Evolutionary conservation across 129 eudicot genomes (phyloP), one percentile per base, ranked within the genome.

Genomic region (Lactuca sativa): DNA sequence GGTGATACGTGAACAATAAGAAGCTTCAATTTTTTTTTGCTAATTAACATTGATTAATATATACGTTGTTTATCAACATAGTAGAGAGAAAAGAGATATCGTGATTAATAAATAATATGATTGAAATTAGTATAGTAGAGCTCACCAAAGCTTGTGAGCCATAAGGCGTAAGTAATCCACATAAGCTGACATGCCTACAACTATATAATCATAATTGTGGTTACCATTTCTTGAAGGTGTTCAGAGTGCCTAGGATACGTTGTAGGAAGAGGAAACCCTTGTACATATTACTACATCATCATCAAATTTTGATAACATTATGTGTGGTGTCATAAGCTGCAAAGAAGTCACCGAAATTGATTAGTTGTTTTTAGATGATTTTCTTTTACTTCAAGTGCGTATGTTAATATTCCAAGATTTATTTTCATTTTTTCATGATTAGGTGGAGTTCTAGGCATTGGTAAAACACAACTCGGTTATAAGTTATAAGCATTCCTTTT

Each of bases 271-370:
- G 79, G 90, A 89, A 71, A 40, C 84, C 37, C 72, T 67, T 47
- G 59, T 63, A 67, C 86, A 82, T 65, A 93, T 93, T 44, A 89
- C 96, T 54, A 93, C 98, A 64, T 89, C 98, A 38, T 93, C 92
- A 64, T 60, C 88, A 47, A 90, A 90, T 82, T 67, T 92, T 77
- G 98, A 92, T 80, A 64, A 74, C 16, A 89, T 92, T 78, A 79
- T 93, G 43, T 88, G 98, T 71, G 98, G 95, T 56, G 96, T 95
- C 69, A 86, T 93, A 38, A 82, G 75, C 67, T 86, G 95, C 90
- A 89, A 81, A 66, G 95, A 93, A 84, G 95, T 93, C 57, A 93
- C 98, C 31, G 96, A 93, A 79, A 83, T 91, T 32, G 95, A 95
- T 91, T 67, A 3, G 83, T 77, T 21, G 38, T 30, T 67, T 17